Base-by-base conservation (phyloP, 306 rosid species). In the Senna tora region DNA sequence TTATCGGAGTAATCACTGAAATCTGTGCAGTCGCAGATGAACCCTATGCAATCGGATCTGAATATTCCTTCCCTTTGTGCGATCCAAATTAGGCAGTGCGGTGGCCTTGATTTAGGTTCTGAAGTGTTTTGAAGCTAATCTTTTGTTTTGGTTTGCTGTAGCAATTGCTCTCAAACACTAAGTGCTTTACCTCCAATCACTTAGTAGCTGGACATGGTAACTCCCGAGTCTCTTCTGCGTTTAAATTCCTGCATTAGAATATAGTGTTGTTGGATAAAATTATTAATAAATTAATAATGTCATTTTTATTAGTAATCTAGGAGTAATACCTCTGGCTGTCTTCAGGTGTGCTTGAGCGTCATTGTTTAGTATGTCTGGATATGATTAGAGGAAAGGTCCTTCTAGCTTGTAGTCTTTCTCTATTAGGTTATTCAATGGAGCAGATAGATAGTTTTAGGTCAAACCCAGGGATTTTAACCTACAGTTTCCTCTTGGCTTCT, bases 171-270 rank as follows among this genome's bases (percentile, higher is more conserved):
- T 21, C 11, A 2, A 51, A 45, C 54, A 66, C 32, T n/a, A 19
- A 28, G 50, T 50, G 69, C 53, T 41, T 57, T 71, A 39, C 61
- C 53, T 65, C 65, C 75, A 74, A 52, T 62, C 56, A 45, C 78
- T 59, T 22, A 42, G 50, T 72, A 62, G 50, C 73, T 60, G 9
- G 69, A 75, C 42, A 83, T 83, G 87, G 87, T 83, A 79, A 71
- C 36, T 61, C 57, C 71, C 33, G 38, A 28, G 13, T 38, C 25
- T 47, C 78, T 65, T 78, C n/a, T 78, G 47, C 53, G 60, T 17
- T 10, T 20, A 16, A 51, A 17, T 33, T 36, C 60, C 46, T 55
- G 65, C 65, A n/a, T 59, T 34, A 34, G 46, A 59, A 9, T 3
- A 6, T 2, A 62, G 10, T 59, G n/a, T 33, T 33, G 14, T 59